These are phyloP conservation scores for Simplicillium sp. DNA, from an alignment of 2,329 filamentous ascomycete genomes.

Conservation along the genomic window DNA sequence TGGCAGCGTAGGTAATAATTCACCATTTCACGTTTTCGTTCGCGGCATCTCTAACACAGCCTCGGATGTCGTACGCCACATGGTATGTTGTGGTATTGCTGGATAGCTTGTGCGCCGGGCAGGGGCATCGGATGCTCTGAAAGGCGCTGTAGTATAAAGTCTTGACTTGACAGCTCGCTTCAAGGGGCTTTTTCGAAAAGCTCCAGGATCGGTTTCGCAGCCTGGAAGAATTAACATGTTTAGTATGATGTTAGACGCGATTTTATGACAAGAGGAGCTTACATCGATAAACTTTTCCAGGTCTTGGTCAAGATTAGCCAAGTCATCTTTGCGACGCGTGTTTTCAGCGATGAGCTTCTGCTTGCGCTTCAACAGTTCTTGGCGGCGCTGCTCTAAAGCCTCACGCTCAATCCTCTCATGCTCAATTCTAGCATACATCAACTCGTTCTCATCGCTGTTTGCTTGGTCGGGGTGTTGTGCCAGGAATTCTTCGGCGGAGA, in stretches of 20 bases:
- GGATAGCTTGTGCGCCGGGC: too few relatives aligned
- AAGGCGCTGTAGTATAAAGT: too few relatives aligned
- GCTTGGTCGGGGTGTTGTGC: slow-evolving; percentile 63
- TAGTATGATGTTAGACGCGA: slow-evolving; percentile 8
- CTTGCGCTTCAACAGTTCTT: slow-evolving; percentile 60
- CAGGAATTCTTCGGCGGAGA: slow-evolving; percentile 77
- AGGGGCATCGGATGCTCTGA: too few relatives aligned
- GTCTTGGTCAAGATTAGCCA: slow-evolving; percentile 84
- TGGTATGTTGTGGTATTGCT: too few relatives aligned
- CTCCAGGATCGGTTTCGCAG: slow-evolving; percentile 79
- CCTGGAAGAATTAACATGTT: slow-evolving; percentile 34
- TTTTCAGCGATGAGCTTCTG: slow-evolving; percentile 61
- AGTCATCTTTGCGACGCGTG: slow-evolving; percentile 86
- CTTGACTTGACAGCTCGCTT: slow-evolving; percentile 8
- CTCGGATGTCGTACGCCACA: too few relatives aligned
- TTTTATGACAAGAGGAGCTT: slow-evolving; percentile 19
- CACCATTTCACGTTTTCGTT: too few relatives aligned
- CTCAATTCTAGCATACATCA: slow-evolving; percentile 86
- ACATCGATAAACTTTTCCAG: slow-evolving; percentile 91
- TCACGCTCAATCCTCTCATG: slow-evolving; percentile 82
- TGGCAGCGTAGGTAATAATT: too few relatives aligned
- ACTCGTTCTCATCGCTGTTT: slow-evolving; percentile 63
- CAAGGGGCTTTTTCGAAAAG: slow-evolving; percentile 67
- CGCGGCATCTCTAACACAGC: too few relatives aligned
- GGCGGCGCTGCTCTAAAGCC: slow-evolving; percentile 73